A percentile compares a stretch with the other conserved stretches of the same genome.
Conservation (phyloP, 768 basidiomycete genomes). For the Exidia glandulosa region DNA sequence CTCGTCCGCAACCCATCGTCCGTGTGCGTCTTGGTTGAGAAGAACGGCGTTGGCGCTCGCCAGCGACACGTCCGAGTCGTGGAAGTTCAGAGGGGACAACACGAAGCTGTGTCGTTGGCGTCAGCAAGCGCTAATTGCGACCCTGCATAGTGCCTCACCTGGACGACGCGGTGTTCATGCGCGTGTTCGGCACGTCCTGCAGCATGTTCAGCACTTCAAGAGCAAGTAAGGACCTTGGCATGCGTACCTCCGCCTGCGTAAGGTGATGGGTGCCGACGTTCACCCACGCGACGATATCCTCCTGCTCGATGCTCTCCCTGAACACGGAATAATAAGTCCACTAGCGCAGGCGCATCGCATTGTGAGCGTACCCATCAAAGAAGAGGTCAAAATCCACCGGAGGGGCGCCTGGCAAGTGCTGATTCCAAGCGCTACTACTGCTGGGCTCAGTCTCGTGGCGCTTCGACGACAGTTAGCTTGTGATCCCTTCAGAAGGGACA, state of each 20-base stretch:
- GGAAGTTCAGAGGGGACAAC: conserved; percentile 53
- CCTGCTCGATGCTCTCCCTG: conserved; percentile 47
- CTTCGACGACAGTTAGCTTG: conserved; percentile 3
- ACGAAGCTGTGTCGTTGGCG: conserved; percentile 38
- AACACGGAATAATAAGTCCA: neutral
- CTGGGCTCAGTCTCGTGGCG: conserved; percentile 53
- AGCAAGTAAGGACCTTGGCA: neutral
- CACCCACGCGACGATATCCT: conserved; percentile 57
- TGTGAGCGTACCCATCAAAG: conserved; percentile 30
- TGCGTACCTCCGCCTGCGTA: conserved; percentile 16
- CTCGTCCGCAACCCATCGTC: neutral
- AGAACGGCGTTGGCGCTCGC: conserved; percentile 44
- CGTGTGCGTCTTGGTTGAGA: conserved; percentile 10
- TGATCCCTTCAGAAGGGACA: neutral
- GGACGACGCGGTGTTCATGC: conserved; percentile 43
- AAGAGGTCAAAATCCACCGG: conserved; percentile 50
- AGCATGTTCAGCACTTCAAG: neutral
- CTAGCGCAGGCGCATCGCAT: neutral
- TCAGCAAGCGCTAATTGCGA: conserved; percentile 7
- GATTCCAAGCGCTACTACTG: conserved; percentile 51
- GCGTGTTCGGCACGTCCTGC: conserved; percentile 53
- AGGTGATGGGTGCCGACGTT: conserved; percentile 60
- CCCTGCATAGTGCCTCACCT: conserved; percentile 23
- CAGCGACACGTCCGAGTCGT: conserved; percentile 51
- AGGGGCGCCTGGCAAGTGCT: conserved; percentile 46